Evolutionary conservation across 805 yeast species (phyloP).

Genomic region (Cyberlindnera petersonii): DNA sequence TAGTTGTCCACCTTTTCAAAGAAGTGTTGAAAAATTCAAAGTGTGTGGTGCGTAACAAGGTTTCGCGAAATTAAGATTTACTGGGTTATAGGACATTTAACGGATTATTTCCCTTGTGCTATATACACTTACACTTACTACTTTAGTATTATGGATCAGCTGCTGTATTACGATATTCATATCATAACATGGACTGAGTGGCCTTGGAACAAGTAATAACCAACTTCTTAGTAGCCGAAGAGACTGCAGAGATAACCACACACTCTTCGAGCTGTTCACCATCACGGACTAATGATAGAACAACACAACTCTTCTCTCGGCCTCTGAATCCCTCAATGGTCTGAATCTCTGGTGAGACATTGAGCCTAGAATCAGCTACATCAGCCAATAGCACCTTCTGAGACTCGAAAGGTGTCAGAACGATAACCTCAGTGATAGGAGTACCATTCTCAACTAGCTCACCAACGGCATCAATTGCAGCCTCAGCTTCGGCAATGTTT

Average conservation of each 20-base stretch:
- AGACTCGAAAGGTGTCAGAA: constrained; percentile 38
- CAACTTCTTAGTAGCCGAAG: background rate
- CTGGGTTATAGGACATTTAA: background rate
- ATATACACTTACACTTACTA: too few species aligned
- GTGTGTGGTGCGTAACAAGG: constrained; percentile 4
- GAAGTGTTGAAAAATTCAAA: constrained; percentile 7
- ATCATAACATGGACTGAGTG: too few species aligned
- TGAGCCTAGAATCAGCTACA: constrained; percentile 27
- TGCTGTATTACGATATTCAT: too few species aligned
- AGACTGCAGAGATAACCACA: background rate
- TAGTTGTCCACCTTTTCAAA: background rate
- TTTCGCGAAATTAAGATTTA: background rate
- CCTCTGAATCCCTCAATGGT: constrained; percentile 12
- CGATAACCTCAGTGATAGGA: constrained; percentile 30
- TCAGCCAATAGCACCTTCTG: constrained; percentile 43
- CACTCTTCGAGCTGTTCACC: background rate
- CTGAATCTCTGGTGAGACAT: background rate
- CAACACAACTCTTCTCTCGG: background rate
- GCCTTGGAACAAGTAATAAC: constrained; percentile 4
- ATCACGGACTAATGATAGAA: constrained; percentile 9
- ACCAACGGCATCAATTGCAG: constrained; percentile 40
- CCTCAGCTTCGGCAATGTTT: constrained; percentile 46
- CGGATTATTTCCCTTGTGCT: too few species aligned
- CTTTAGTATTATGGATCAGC: too few species aligned
- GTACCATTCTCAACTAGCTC: constrained; percentile 43